Conservation (phyloP, 2,329 filamentous ascomycete species). For the Scedosporium boydii region DNA sequence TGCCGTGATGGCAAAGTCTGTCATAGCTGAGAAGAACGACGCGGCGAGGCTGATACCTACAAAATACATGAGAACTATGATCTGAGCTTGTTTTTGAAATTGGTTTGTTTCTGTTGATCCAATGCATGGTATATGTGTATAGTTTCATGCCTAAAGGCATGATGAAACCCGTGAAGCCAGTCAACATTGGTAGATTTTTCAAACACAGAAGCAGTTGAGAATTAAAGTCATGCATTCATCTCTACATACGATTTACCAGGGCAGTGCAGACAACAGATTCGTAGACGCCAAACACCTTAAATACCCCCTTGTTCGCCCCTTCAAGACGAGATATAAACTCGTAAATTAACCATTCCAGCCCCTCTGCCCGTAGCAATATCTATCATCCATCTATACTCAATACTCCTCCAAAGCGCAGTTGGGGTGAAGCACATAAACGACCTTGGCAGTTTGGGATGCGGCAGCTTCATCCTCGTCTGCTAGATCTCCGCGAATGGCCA, state of each 20-base stretch:
- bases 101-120: background rate
- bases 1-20: background rate
- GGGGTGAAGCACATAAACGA: constrained; percentile 85
- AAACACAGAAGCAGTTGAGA: too few species aligned
- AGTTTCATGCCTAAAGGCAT: background rate
- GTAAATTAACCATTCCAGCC: background rate
- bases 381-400: constrained; percentile 12
- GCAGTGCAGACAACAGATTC: background rate
- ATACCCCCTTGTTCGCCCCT: too few species aligned
- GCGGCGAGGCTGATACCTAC: background rate
- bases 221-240: background rate
- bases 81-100: background rate
- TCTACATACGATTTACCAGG: too few species aligned
- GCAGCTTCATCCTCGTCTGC: constrained; percentile 36
- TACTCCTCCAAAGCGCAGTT: constrained; percentile 76
- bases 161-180: background rate
- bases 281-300: background rate
- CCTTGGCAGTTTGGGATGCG: constrained; percentile 30
- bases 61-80: background rate
- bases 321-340: too few species aligned
- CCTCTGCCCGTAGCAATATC: background rate
- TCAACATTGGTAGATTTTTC: too few species aligned
- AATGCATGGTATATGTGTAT: background rate
- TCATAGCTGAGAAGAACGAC: background rate
- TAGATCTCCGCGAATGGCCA: constrained; percentile 61